Conservation (phyloP, 2,329 filamentous ascomycete genomes). For the Zasmidium citrigriseum region DNA sequence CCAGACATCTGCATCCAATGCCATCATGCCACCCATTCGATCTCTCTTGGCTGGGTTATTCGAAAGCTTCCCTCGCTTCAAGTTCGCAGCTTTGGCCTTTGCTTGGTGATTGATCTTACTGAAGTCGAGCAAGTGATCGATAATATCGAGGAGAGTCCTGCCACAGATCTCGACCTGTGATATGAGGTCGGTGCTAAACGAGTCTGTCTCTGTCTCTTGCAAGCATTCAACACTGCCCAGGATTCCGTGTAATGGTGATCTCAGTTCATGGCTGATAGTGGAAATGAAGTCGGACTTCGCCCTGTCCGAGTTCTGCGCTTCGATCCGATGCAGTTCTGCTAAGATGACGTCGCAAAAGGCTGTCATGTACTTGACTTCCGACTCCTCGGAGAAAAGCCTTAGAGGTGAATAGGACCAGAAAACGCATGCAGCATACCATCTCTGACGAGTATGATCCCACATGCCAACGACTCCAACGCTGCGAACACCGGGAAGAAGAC, state of each 20-base stretch:
- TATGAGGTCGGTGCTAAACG: constrained; percentile 41
- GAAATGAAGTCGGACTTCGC: constrained; percentile 56
- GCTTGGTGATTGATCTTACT: constrained; percentile 45
- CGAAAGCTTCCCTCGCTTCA: constrained; percentile 13
- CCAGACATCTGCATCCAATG: constrained; percentile 36
- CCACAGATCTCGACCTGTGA: constrained; percentile 54
- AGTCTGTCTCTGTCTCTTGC: constrained; percentile 44
- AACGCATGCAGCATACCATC: constrained; percentile 37
- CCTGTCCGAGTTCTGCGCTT: constrained; percentile 44
- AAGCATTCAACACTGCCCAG: constrained; percentile 54
- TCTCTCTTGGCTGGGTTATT: constrained; percentile 14
- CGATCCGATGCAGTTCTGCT: constrained; percentile 42
- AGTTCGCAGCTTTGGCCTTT: constrained; percentile 13
- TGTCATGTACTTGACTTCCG: constrained; percentile 40
- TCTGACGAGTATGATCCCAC: constrained; percentile 49
- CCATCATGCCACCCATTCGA: constrained; percentile 25
- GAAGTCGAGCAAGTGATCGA: constrained; percentile 47
- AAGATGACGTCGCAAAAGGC: constrained; percentile 47
- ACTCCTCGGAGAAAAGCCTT: constrained; percentile 43
- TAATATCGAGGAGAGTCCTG: constrained; percentile 51
- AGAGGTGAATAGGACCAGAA: constrained; percentile 50
- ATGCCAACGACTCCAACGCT: constrained; percentile 54
- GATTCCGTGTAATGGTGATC: constrained; percentile 50
- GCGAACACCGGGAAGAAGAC: constrained; percentile 46
- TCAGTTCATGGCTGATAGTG: constrained; percentile 55